Evolutionary conservation across 2,329 filamentous ascomycete species (phyloP), one percentile per base, ranked within the genome.

Genomic region (Fusarium brevicatenulatum): DNA sequence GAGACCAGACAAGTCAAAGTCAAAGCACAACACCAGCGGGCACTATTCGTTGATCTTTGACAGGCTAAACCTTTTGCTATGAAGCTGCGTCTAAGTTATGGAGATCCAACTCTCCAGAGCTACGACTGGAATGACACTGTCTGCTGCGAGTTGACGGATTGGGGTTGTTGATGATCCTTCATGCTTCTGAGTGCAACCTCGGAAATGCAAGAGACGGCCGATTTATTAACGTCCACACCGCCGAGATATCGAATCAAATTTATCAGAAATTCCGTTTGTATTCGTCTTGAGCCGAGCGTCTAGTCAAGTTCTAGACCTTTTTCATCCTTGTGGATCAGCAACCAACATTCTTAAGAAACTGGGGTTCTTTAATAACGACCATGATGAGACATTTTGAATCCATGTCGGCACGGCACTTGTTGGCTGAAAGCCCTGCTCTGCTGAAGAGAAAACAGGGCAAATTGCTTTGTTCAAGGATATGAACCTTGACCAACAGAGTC

Each of bases 381-480:
- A 36, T 50, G 28, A 47, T 63, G 66, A 70, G 70, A 71, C 54
- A 60, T 44, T 56, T 46, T 50, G 30, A 56, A 52, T 43, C 70
- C 70, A 57, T 71, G 70, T 42, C 52, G 43, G 42, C 42, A 64
- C 70, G 70, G 71, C 70, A 73, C 53, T 73, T 73, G 62, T 70
- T 53, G 53, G 42, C 46, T 36, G 30, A 40, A 58, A 39, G 44
- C 37, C 57, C 57, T 59, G 53, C 23, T 42, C 42, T 49, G 30
- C 54, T 63, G 43, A 46, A 50, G 30, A 50, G 34, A 32, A 32
- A 50, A 32, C 36, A 58, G 40, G 52, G 56, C 25, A 40, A 53
- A 43, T 56, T 43, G 39, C 40, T 39, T 57, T 62, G 52, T 43
- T 34, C 28, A 42, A 34, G 54, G 54, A 36, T 49, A 57, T 47